Conservation (phyloP, 441 rosid genomes). For the Brassica balearica region DNA sequence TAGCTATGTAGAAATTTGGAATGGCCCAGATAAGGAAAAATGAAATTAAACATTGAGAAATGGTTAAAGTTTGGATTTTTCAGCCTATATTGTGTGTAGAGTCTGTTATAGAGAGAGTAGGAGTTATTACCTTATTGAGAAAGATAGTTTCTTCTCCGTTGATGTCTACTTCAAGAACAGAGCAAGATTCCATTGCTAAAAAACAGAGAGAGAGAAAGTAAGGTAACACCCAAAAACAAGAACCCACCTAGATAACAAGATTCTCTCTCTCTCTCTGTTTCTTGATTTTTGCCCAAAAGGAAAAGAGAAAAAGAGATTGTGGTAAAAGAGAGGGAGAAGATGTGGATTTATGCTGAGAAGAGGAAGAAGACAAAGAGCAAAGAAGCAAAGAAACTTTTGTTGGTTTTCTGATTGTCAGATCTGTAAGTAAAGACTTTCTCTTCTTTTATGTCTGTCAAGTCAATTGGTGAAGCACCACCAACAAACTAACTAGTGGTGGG, state of each 20-base stretch:
- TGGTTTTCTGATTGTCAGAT: constrained; percentile 47
- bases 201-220: constrained; percentile 22
- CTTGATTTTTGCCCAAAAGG: constrained; percentile 28
- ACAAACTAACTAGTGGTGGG: constrained; percentile 39
- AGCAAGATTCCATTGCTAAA: constrained; percentile 72
- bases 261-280: constrained; percentile 21
- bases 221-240: constrained; percentile 8
- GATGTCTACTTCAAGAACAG: constrained; percentile 93
- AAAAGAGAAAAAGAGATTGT: constrained; percentile 21
- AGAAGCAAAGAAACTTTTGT: constrained; percentile 42
- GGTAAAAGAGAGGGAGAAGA: constrained; percentile 35
- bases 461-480: constrained; percentile 52
- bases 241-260: constrained; percentile 48
- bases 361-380: constrained; percentile 65
- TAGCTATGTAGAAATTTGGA: not conserved
- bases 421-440: constrained; percentile 22
- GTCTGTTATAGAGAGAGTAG: not conserved
- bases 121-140: constrained; percentile 68
- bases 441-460: constrained; percentile 41
- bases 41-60: constrained; percentile 14
- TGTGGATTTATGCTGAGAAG: constrained; percentile 45
- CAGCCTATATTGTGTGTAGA: not conserved
- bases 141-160: constrained; percentile 87
- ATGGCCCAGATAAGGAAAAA: constrained; percentile 9
- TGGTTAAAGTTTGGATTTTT: constrained; percentile 17